Base-by-base conservation (phyloP, 768 basidiomycete genomes). In the Lactarius deliciosus region DNA sequence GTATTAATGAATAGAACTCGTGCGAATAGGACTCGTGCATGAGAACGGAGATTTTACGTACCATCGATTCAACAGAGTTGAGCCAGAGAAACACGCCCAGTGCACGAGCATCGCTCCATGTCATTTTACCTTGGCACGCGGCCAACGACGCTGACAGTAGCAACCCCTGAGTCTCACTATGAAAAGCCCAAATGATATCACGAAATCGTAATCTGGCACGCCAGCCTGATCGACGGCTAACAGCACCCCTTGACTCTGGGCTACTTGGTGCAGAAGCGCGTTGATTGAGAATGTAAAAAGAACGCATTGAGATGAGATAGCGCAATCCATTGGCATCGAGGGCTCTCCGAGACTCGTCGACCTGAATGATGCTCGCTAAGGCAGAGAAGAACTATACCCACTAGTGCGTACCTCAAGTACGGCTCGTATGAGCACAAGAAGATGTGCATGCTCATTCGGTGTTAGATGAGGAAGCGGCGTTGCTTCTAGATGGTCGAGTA, bases 171-270 rank as follows among this genome's bases (percentile, higher is more conserved):
- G 88, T 92, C 76, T 97, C 94, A 73, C 95, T 97, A 72, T 97
- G 91, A 74, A 90, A 96, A 0, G 96, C 96, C 96, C 96, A 99
- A 32, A 98, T 82, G 80, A 98, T 93, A 75, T 99, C 96, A 40
- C 97, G 86, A 76, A 91, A 95, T 25, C 92, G 86, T 57, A 96
- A 81, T n/a, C 93, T 84, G 73, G 89, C 86, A 71, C 92, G 80
- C 71, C 85, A 81, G 34, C 83, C 86, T 47, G 84, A 82, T 68
- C 77, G 78, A 41, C 79, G 78, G n/a, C 79, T 79, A 16, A 79
- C 74, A 1, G 75, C 69, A 40, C 75, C 80, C 2, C 76, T 79
- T 9, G 83, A 82, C 28, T 76, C 74, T 41, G 84, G 83, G 55
- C 82, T 82, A 57, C 77, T 81, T 1, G 81, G 79, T 3, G 73